Conservation (phyloP, 192 early-diverging fungal species). For the Diversispora eburnea region DNA sequence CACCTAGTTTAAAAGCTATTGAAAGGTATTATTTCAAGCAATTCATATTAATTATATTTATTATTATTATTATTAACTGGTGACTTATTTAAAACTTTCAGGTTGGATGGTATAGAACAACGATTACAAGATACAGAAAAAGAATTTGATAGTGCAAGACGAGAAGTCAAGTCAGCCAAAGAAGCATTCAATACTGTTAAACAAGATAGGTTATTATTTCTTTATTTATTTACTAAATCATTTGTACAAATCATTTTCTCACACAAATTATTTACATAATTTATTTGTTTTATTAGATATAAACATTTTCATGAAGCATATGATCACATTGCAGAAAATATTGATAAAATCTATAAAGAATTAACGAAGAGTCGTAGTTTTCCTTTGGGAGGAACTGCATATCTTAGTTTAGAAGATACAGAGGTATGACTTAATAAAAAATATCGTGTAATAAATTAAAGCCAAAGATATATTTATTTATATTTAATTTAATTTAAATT, state of each 20-base stretch:
- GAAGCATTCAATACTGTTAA: slow-evolving; percentile 78
- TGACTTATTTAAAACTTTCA: background rate
- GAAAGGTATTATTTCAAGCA: slow-evolving; percentile 47
- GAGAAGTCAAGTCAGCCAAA: slow-evolving; percentile 77
- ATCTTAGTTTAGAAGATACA: slow-evolving; percentile 85
- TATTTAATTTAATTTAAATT: background rate
- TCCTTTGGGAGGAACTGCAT: slow-evolving; percentile 92
- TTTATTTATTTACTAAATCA: background rate
- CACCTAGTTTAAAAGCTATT: slow-evolving; percentile 88
- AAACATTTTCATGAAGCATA: slow-evolving; percentile 78
- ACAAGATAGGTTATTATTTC: slow-evolving; percentile 58
- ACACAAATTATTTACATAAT: background rate
- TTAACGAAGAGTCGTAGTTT: slow-evolving; percentile 83
- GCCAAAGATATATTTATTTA: background rate
- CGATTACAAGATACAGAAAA: slow-evolving; percentile 74
- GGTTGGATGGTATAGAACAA: slow-evolving; percentile 76
- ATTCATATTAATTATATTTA: background rate
- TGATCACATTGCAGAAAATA: slow-evolving; percentile 83
- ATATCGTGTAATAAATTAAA: background rate
- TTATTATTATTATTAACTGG: background rate
- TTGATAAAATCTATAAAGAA: slow-evolving; percentile 96
- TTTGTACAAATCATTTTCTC: background rate
- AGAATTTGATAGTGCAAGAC: slow-evolving; percentile 81
- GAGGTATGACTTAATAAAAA: slow-evolving; percentile 42
- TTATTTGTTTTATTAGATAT: slow-evolving; percentile 33